Evolutionary conservation across 768 basidiomycete species (phyloP), one percentile per base, ranked within the genome.

Genomic region (Trametes cinnabarina): DNA sequence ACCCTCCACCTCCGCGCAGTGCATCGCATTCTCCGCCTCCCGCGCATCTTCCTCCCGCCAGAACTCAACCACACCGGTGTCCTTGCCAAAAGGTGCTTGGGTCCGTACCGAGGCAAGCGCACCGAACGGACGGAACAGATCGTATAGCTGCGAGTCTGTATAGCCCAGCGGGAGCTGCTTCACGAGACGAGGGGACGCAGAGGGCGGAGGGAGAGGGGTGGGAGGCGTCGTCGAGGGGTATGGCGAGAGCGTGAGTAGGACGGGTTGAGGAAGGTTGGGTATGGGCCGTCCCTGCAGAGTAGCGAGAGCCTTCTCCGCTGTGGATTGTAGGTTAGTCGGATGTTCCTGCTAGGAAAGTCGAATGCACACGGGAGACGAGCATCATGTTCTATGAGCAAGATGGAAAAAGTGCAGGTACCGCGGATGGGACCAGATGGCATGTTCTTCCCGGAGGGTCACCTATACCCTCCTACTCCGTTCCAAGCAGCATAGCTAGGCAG

Each of bases 231-330:
- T 90, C 3, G 88, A 87, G 2, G 91, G 90, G 69, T 90, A 94
- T 2, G 92, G 91, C 2, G 92, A 93, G 42, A 94, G 78, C 20
- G 85, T 79, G 46, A 94, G 77, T 51, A 76, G 73, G 1, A 85
- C 83, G 3, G 83, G 76, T 1, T 87, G 85, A 19, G 77, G 72
- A 22, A 84, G 68, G 50, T 78, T 82, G 11, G 85, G 87, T 40
- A 93, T 79, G 41, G 82, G 82, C 63, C 88, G 87, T 63, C 84
- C 82, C 71, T 93, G 88, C 46, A 94, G 77, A 10, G 87, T 93
- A 14, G 92, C 87, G 23, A 94, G 78, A 14, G 93, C 93, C 72
- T 92, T 94, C 74, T 94, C 92, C 61, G 93, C 93, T 94, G 73
- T 17, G 53, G 28, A 11, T 2, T 14, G 11, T 12, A 19, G 32